These are phyloP conservation scores for Penicillium polonicum DNA, from an alignment of 2,329 filamentous ascomycete genomes.

Conservation along the genomic window DNA sequence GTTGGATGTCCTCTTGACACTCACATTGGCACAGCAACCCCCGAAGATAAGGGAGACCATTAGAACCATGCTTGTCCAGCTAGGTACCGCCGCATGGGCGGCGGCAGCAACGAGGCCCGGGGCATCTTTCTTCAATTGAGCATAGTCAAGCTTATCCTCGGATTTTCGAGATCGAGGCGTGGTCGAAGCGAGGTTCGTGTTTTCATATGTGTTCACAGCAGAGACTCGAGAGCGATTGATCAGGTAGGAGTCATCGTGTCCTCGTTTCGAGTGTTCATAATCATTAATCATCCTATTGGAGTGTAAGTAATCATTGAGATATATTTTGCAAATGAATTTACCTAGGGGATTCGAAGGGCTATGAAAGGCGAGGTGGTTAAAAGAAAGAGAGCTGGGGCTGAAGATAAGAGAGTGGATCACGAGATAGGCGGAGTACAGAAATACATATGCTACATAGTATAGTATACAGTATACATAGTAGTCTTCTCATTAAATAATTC, in stretches of 20 bases:
- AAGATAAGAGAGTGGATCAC: conserved; percentile 3
- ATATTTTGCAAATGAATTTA: neutral
- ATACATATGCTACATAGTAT: too few species aligned
- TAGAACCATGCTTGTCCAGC: conserved; percentile 61
- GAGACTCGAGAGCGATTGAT: conserved; percentile 2
- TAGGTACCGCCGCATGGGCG: conserved; percentile 48
- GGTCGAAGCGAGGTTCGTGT: neutral
- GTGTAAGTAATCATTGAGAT: neutral
- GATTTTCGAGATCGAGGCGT: neutral
- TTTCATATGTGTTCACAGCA: neutral
- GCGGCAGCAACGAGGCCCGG: conserved; percentile 28
- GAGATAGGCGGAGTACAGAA: neutral
- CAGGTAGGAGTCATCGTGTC: conserved; percentile 6
- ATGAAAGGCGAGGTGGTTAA: neutral
- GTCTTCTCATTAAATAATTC: neutral
- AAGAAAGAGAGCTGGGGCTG: conserved; percentile 4
- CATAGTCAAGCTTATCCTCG: neutral
- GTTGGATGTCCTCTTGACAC: conserved; percentile 30
- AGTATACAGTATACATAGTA: neutral
- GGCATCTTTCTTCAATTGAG: conserved; percentile 9
- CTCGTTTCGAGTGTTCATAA: conserved; percentile 8
- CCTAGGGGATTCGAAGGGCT: neutral
- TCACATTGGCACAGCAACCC: conserved; percentile 89
- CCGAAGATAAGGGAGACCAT: conserved; percentile 91
- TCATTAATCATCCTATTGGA: conserved; percentile 19